Base-by-base conservation (phyloP, 305 asterid species). In the Fraxinus sp. region DNA sequence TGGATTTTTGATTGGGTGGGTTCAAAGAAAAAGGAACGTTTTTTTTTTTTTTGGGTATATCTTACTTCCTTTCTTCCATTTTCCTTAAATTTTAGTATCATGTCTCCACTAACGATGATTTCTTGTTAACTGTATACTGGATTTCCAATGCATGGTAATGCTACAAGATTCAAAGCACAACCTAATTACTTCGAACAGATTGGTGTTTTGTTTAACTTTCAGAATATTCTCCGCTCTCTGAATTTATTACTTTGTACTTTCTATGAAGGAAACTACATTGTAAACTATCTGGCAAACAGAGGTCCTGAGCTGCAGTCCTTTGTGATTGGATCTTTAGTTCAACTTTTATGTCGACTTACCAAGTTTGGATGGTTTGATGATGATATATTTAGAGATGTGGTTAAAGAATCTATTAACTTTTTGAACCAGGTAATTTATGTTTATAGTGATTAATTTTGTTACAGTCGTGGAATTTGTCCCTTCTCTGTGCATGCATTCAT, bases 351-450 rank as follows among this genome's bases (percentile, higher is more conserved):
- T 78, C 98, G 99, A 80, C 93, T 96, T 83, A 94, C 98, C 83
- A 96, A 96, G 88, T 96, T 92, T 89, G 99, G 98, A 75, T 96
- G 99, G 99, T 92, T 93, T 81, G 98, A 93, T 86, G 98, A 94
- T 81, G 98, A 96, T 90, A 94, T 89, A 86, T 94, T 96, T 82
- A 90, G 93, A 87, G 98, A 96, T 30, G 95, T 94, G 86, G 94
- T 91, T 52, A 91, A 91, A 88, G 99, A 96, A 86, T 91, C 99
- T 78, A 90, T 91, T 22, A 89, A 91, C 89, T 94, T 96, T 86
- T 85, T 96, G 89, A 92, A 85, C 89, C 98, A 96, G 99, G 99
- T 96, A 92, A 80, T 18, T 64, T 70, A 6, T 30, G 68, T 78
- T 37, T 80, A 35, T 37, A 24, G 73, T 5, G 28, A 64, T 76